phyloP scores from a whole-genome alignment of 208 protist species.

The Wallacemonas collosoma region DNA sequence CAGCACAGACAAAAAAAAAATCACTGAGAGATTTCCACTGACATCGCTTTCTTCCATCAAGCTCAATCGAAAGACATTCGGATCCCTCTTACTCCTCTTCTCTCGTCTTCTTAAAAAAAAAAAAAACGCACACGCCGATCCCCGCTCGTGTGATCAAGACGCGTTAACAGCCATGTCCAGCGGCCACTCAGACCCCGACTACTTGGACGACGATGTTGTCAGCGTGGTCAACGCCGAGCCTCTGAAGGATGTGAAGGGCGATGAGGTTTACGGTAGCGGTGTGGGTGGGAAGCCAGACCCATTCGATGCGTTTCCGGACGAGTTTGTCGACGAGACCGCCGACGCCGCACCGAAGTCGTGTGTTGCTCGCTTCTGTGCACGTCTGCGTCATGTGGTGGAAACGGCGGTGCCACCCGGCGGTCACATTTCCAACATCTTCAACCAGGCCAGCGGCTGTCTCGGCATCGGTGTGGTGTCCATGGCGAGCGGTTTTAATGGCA shows the following conservation, averaged over 20 bases:
- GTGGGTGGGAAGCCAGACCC: background rate
- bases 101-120: background rate
- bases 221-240: conserved; percentile 7
- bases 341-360: conserved; percentile 2
- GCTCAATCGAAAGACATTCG: no score
- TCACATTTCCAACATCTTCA: conserved; percentile 57
- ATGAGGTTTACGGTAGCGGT: background rate
- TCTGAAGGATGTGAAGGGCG: background rate
- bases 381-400: background rate
- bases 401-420: conserved; percentile 52
- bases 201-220: conserved; percentile 5
- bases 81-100: no score
- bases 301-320: background rate
- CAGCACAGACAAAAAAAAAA: conserved; percentile 13
- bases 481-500: conserved; percentile 54
- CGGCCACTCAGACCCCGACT: conserved; percentile 7
- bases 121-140: background rate
- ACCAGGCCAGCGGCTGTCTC: conserved; percentile 55
- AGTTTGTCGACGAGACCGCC: background rate
- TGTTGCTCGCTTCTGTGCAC: background rate
- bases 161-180: conserved; percentile 6
- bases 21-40: no score
- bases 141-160: background rate
- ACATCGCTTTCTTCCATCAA: no score
- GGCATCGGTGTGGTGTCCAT: conserved; percentile 66